Evolutionary conservation across 208 protist genomes (phyloP), one percentile per base, ranked within the genome.

Genomic region (Phytomonas sp.): DNA sequence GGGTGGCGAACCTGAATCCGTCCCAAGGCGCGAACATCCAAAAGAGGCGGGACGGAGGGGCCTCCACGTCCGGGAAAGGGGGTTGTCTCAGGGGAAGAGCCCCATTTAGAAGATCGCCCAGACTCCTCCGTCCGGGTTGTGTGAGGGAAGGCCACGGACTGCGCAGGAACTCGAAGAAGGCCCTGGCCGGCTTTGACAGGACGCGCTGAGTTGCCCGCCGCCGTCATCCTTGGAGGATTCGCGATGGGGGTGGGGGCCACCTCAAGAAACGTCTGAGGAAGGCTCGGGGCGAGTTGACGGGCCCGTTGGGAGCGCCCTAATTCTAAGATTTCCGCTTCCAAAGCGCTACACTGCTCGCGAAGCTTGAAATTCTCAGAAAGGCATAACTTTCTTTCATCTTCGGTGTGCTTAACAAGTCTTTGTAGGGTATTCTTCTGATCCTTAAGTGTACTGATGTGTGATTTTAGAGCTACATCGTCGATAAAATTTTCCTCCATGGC

Each of bases 1-100:
- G 88, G 85, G 45, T 89, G 81, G 14, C 77, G 74, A 16, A 93
- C 72, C 19, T 73, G 74, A 16, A 93, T 83, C n/a, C 79, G 81
- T 5, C 76, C 75, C 33, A 90, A 70, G 0, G 78, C 63, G 26
- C 78, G 78, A 30, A 89, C 78, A 30, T 83, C 69, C 16, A 80
- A 64, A 30, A 32, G 64, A n/a, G 71, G 63, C n/a, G 34, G 8
- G 34, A 8, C 5, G 34, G 34, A 8, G 34, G 34, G 34, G 8
- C 34, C 34, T 3, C 34, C 34, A 11, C 8, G 34, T 8, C 3
- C 3, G 8, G 8, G 34, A 37, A 8, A 37, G 34, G 34, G 34
- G 34, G 5, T 37, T 8, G 34, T 8, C 5, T 3, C 34, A 8
- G 34, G 34, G 8, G 34, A 8, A 37, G 34, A 8, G 3, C 5